Percentiles rank a stretch among this genome's conserved stretches.
Conservation (phyloP, 768 basidiomycete genomes). For the Hysterangium stoloniferum region DNA sequence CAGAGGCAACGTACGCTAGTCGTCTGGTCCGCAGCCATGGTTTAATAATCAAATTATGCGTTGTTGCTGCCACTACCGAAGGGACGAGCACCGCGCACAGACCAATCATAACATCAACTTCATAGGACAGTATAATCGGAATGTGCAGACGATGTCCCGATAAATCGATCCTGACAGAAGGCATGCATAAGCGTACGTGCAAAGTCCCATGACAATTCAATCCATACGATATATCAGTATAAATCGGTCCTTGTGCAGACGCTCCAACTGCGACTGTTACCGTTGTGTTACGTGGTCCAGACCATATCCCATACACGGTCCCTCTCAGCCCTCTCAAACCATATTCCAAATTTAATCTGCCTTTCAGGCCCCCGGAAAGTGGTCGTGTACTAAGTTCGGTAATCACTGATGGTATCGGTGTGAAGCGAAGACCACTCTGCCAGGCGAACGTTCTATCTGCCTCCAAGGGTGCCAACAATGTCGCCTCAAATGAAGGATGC, state of each 20-base stretch:
- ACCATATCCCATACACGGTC: constrained; percentile 6
- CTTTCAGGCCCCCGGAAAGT: constrained; percentile 4
- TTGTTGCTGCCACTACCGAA: constrained; percentile 1
- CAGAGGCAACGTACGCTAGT: constrained; percentile 36
- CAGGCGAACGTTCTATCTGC: not conserved
- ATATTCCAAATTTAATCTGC: not conserved
- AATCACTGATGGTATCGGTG: not conserved
- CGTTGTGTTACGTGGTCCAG: not conserved
- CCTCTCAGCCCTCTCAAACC: not conserved
- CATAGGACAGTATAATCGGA: constrained; percentile 6
- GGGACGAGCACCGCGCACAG: constrained; percentile 8
- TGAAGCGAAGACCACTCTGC: not conserved
- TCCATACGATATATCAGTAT: constrained; percentile 1
- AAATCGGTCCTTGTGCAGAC: not conserved
- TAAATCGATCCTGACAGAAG: not conserved
- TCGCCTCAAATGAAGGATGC: not conserved
- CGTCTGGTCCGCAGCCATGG: constrained; percentile 48
- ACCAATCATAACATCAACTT: constrained; percentile 9
- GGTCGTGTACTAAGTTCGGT: not conserved
- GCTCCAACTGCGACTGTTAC: constrained; percentile 1
- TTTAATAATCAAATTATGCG: constrained; percentile 38
- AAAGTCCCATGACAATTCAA: not conserved
- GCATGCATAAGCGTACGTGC: not conserved
- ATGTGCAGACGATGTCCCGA: not conserved
- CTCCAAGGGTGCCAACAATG: not conserved